Evolutionary conservation across 176 grass and related monocot species (phyloP).

Genomic region (Carex myosuroides): DNA sequence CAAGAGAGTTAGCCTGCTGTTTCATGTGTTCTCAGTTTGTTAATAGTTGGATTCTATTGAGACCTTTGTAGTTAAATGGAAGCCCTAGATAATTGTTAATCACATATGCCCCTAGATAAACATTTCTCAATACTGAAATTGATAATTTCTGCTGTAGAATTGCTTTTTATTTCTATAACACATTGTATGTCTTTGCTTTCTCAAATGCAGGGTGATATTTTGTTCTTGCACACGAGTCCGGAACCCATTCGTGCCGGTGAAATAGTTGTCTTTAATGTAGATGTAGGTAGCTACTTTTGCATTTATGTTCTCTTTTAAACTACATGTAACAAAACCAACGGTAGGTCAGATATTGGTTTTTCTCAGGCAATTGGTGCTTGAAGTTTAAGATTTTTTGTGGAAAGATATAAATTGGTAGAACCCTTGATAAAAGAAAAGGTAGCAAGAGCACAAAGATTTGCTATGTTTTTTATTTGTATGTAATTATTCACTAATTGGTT

Average conservation of each 20-base stretch:
- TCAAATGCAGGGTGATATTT: slow-evolving; percentile 56
- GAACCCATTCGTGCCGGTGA: slow-evolving; percentile 53
- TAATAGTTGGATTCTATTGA: background rate
- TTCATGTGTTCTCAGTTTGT: background rate
- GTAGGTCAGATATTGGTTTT: background rate
- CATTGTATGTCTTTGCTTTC: background rate
- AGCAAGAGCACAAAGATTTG: background rate
- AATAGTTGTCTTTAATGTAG: slow-evolving; percentile 58
- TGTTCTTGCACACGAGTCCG: slow-evolving; percentile 53
- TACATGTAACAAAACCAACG: background rate
- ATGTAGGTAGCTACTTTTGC: slow-evolving; percentile 33
- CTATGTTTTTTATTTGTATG: background rate
- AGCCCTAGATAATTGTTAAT: background rate
- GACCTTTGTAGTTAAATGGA: background rate
- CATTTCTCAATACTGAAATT: background rate
- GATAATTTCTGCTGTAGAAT: background rate
- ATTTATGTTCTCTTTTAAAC: background rate
- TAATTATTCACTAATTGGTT: background rate
- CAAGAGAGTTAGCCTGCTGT: slow-evolving; percentile 31
- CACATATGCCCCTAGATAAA: background rate
- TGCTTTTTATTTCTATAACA: background rate
- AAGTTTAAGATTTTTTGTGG: background rate
- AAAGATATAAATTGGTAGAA: no score
- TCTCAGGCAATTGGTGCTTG: background rate
- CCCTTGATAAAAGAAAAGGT: background rate